These are phyloP conservation scores for Fusarium falciforme DNA, from an alignment of 2,329 filamentous ascomycete genomes.

Conservation along the genomic window DNA sequence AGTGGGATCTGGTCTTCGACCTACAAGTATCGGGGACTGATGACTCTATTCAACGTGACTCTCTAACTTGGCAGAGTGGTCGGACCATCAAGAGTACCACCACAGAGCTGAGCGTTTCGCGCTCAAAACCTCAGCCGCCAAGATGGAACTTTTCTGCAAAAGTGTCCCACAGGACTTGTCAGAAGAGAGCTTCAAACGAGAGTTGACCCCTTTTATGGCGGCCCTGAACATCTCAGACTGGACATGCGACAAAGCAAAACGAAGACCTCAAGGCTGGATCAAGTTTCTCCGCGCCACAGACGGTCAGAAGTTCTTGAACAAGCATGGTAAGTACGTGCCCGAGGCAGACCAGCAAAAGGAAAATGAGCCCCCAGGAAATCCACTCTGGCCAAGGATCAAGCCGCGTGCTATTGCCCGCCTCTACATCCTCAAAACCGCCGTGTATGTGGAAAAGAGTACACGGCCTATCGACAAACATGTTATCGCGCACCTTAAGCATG, in stretches of 20 bases:
- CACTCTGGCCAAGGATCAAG: not conserved
- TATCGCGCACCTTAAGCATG: constrained; percentile 45
- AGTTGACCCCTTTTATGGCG: constrained; percentile 55
- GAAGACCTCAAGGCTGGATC: constrained; percentile 51
- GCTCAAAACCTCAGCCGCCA: not conserved
- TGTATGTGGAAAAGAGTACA: constrained; percentile 51
- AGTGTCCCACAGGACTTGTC: constrained; percentile 57
- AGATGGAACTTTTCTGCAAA: constrained; percentile 60
- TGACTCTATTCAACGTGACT: not conserved
- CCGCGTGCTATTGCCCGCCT: constrained; percentile 44
- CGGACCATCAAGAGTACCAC: not conserved
- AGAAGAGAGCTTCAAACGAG: constrained; percentile 50
- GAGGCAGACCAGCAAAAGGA: not conserved
- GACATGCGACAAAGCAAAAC: constrained; percentile 55
- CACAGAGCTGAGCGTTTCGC: not conserved
- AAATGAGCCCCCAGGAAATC: not conserved
- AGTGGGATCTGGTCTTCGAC: not conserved
- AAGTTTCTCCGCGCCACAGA: constrained; percentile 56
- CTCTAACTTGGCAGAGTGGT: not conserved
- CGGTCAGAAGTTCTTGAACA: constrained; percentile 55
- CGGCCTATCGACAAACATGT: constrained; percentile 41
- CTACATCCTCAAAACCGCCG: constrained; percentile 42
- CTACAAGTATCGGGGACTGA: not conserved
- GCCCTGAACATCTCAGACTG: constrained; percentile 56
- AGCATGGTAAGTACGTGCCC: constrained; percentile 46